Evolutionary conservation across 2,329 filamentous ascomycete species (phyloP), one percentile per base, ranked within the genome.

Genomic region (Claviceps paspali): DNA sequence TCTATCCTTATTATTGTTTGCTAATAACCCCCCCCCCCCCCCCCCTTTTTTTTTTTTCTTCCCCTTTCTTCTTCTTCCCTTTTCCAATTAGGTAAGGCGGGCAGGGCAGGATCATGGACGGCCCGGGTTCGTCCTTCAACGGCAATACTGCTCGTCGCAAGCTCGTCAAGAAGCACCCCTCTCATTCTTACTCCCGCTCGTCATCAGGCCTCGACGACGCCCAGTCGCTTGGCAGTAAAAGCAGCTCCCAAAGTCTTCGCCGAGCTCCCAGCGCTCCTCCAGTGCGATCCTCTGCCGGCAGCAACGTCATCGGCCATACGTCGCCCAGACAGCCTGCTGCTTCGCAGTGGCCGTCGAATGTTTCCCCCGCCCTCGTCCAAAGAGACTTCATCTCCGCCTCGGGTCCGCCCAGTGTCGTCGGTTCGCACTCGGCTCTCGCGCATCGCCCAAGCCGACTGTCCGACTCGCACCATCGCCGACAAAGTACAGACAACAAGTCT

Each of bases 121-220:
- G 54, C 52, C 60, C 55, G 49, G 57, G 56, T 50, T 55, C 55
- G 52, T 50, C 57, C 47, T 54, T 59, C 52, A 60, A 61, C 60
- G 59, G 60, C 59, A 59, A 50, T 49, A 66, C 64, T 42, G 64
- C 70, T 46, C 72, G 75, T 59, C 71, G 73, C 59, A 66, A 61
- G 54, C 69, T 79, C 46, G 70, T 70, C 52, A 79, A 79, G 63
- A 75, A 73, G 55, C 70, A 70, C 40, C 70, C 68, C 35, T 60
- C 62, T 5, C 38, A 42, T 29, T 31, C 38, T 44, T 62, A 68
- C 52, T 61, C 53, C 39, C 57, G 60, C 46, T 62, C 65, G 44
- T 66, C 60, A 35, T 63, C 62, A 52, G 63, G 60, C 53, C 57
- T 67, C 60, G 68, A 73, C 62, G 70, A 75, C 61, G 60, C 65